phyloP scores from a whole-genome alignment of 2,329 filamentous ascomycete species.

The Colletotrichum tropicicola region DNA sequence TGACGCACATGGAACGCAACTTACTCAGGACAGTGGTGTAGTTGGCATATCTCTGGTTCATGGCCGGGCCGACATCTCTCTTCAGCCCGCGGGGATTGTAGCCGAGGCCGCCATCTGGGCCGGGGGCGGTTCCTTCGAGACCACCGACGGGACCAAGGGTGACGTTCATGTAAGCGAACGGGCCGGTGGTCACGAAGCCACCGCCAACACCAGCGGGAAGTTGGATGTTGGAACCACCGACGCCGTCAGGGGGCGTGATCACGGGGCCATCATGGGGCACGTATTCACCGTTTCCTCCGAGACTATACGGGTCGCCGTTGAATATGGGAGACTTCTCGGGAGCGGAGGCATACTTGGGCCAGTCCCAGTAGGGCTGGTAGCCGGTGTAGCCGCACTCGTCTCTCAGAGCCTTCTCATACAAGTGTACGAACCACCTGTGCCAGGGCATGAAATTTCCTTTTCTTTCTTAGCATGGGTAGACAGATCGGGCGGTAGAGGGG shows the following conservation, averaged over 20 bases:
- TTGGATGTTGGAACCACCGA: slow-evolving; percentile 34
- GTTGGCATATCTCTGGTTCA: slow-evolving; percentile 43
- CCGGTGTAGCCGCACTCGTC: slow-evolving; percentile 33
- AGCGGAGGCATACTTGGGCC: slow-evolving; percentile 45
- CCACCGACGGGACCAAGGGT: slow-evolving; percentile 43
- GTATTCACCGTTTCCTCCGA: slow-evolving; percentile 48
- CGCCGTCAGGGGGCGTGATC: slow-evolving; percentile 37
- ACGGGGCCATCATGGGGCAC: slow-evolving; percentile 38
- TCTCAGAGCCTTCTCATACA: slow-evolving; percentile 30
- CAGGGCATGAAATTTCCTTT: slow-evolving; percentile 29
- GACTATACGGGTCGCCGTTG: slow-evolving; percentile 49
- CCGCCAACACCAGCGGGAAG: slow-evolving; percentile 53
- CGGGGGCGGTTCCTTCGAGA: slow-evolving; percentile 28
- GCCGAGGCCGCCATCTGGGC: slow-evolving; percentile 38
- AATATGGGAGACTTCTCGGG: slow-evolving; percentile 58
- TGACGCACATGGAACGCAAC: not conserved
- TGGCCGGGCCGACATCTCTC: slow-evolving; percentile 38
- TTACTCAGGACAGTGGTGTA: slow-evolving; percentile 34
- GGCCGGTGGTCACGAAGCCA: slow-evolving; percentile 57
- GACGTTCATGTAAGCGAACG: slow-evolving; percentile 48
- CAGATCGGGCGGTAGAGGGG: too few species aligned
- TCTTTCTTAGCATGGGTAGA: too few species aligned
- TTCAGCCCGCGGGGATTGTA: slow-evolving; percentile 47
- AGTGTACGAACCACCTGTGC: slow-evolving; percentile 26
- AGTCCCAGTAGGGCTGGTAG: slow-evolving; percentile 44